Evolutionary conservation across 805 yeast species (phyloP).

Genomic region (Scheffersomyces stipitis): DNA sequence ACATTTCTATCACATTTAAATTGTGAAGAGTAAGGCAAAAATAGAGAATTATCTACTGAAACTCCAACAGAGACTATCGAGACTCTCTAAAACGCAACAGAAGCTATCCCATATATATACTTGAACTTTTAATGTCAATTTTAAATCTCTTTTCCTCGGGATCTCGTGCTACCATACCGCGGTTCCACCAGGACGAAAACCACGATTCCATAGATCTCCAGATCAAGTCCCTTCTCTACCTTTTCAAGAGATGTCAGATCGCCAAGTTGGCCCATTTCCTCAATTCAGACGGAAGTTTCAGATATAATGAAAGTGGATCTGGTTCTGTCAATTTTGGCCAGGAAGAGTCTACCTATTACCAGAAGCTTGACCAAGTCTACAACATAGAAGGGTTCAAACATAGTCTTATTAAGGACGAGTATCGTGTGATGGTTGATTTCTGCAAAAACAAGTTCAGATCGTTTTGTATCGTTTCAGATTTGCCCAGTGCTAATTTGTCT

Average conservation of each 20-base stretch:
- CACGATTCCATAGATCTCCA: constrained; percentile 61
- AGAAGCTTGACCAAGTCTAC: constrained; percentile 56
- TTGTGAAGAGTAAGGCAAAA: too few species aligned
- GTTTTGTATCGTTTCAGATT: constrained; percentile 51
- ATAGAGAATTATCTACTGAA: too few species aligned
- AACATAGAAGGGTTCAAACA: constrained; percentile 46
- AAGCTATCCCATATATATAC: too few species aligned
- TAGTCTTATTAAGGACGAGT: constrained; percentile 52
- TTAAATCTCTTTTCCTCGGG: background rate
- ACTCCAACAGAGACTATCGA: too few species aligned
- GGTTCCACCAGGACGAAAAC: constrained; percentile 13
- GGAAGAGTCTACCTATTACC: constrained; percentile 3
- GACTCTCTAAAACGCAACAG: too few species aligned
- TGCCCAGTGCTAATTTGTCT: constrained; percentile 35
- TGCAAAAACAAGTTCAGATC: constrained; percentile 65
- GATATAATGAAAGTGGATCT: constrained; percentile 11
- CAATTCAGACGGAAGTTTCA: constrained; percentile 15
- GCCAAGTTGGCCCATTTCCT: constrained; percentile 45
- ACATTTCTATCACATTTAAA: too few species aligned
- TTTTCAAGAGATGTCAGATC: constrained; percentile 52
- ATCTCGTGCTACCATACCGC: constrained; percentile 6
- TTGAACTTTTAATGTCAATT: too few species aligned
- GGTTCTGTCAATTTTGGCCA: background rate
- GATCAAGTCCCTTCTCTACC: constrained; percentile 56
- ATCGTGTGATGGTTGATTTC: constrained; percentile 67